phyloP scores from a whole-genome alignment of 23 red algal genomes.

The Gracilaria caudata region DNA sequence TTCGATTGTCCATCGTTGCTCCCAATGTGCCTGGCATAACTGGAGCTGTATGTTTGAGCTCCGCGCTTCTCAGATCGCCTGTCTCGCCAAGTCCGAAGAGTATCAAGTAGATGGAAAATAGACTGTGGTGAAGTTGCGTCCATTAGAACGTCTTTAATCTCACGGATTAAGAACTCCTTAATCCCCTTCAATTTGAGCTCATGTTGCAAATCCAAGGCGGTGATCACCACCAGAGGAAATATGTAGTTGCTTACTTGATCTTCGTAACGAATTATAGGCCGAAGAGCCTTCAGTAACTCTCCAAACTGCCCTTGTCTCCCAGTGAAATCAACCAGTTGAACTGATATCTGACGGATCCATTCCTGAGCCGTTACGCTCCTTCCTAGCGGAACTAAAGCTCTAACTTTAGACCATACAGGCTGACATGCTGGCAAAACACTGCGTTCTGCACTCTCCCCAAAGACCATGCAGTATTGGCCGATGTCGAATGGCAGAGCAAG shows the following conservation, averaged over 20 bases:
- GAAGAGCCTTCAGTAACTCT: constrained; percentile 41
- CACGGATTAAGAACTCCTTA: constrained; percentile 47
- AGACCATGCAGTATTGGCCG: constrained; percentile 39
- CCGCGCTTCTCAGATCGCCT: constrained; percentile 21
- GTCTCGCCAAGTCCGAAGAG: constrained; percentile 65
- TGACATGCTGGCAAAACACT: constrained; percentile 44
- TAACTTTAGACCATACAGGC: constrained; percentile 67
- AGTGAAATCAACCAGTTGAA: constrained; percentile 59
- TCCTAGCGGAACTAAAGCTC: constrained; percentile 36
- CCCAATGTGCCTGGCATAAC: background rate
- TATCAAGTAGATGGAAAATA: constrained; percentile 77
- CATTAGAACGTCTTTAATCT: constrained; percentile 50
- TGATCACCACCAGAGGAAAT: constrained; percentile 77
- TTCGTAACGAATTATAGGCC: constrained; percentile 74
- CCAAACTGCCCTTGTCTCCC: constrained; percentile 68
- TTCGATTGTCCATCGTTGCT: background rate
- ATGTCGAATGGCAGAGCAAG: constrained; percentile 66
- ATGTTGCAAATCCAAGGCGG: constrained; percentile 49
- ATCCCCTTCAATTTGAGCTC: constrained; percentile 17
- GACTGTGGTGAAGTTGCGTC: constrained; percentile 52
- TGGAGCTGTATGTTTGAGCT: background rate
- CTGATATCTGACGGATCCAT: constrained; percentile 60
- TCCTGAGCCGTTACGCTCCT: constrained; percentile 36
- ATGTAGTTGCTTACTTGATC: constrained; percentile 57
- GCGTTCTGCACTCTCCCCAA: constrained; percentile 46